A percentile compares a stretch with the other conserved stretches of the same genome.
phyloP scores from a whole-genome alignment of 2,329 filamentous ascomycete species.

The Botrytis medusae region DNA sequence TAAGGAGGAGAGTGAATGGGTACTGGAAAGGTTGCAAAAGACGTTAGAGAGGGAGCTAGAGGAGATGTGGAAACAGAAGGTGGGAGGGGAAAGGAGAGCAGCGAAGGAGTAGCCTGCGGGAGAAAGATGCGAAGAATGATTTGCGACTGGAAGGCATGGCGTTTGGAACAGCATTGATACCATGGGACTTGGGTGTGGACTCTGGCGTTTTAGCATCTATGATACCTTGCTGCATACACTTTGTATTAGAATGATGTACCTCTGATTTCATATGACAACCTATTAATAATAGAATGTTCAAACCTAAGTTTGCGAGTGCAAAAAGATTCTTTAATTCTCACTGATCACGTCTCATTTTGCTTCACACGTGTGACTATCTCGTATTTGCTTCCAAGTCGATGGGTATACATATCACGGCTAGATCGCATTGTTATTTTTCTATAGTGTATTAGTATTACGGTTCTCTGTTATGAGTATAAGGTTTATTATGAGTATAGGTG shows the following conservation, averaged over 20 bases:
- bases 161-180: neutral
- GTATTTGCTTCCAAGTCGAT: neutral
- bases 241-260: neutral
- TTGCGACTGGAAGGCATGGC: neutral
- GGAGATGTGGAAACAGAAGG: slow-evolving; percentile 29
- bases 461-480: too few species aligned
- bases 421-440: neutral
- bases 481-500: too few species aligned
- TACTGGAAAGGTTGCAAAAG: slow-evolving; percentile 62
- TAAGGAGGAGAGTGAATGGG: slow-evolving; percentile 70
- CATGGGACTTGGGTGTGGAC: neutral
- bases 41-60: slow-evolving; percentile 48
- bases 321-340: neutral
- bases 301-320: neutral
- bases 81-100: slow-evolving; percentile 20
- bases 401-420: neutral
- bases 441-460: neutral
- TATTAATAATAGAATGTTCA: neutral
- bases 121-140: neutral
- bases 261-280: neutral
- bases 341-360: neutral
- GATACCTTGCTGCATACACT: neutral
- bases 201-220: neutral
- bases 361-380: neutral
- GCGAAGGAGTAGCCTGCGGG: neutral